Conservation (phyloP, 352 stramenopile genomes). For the Pilasporangium apinafurcum region DNA sequence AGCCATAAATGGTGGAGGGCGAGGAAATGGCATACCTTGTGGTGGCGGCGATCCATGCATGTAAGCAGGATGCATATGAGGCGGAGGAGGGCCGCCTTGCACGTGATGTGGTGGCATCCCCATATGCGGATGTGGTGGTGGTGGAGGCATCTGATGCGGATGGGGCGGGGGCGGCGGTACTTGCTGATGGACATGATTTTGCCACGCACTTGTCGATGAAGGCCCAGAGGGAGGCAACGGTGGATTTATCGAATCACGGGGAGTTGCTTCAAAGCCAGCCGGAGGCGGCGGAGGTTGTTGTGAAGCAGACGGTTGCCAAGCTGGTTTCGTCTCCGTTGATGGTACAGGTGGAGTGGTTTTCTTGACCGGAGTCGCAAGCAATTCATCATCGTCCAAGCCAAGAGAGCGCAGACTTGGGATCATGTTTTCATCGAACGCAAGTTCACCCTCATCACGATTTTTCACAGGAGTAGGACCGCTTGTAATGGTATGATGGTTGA, state of each 20-base stretch:
- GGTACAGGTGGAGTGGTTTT: slow-evolving; percentile 5
- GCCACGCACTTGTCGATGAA: slow-evolving; percentile 21
- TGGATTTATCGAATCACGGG: neutral
- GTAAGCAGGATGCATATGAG: slow-evolving; percentile 31
- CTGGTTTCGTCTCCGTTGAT: slow-evolving; percentile 16
- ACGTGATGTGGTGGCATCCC: slow-evolving; percentile 18
- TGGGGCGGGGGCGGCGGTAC: slow-evolving; percentile 7
- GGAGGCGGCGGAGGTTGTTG: slow-evolving; percentile 9
- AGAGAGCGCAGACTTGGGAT: slow-evolving; percentile 55
- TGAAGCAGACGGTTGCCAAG: slow-evolving; percentile 13
- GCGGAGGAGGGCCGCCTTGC: slow-evolving; percentile 14
- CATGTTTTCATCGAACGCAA: slow-evolving; percentile 56
- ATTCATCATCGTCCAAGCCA: slow-evolving; percentile 70
- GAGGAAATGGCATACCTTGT: slow-evolving; percentile 24
- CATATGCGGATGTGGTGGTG: slow-evolving; percentile 11
- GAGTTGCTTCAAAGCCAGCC: slow-evolving; percentile 3
- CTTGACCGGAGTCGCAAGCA: slow-evolving; percentile 4
- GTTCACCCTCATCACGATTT: slow-evolving; percentile 33
- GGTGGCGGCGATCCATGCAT: slow-evolving; percentile 30
- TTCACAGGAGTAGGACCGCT: neutral
- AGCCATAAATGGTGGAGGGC: slow-evolving; percentile 6
- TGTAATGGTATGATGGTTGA: slow-evolving; percentile 8
- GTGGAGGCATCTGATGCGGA: slow-evolving; percentile 2
- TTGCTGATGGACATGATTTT: slow-evolving; percentile 17
- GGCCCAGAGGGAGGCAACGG: slow-evolving; percentile 7